Evolutionary conservation across 257 asterid species (phyloP).

Genomic region (Solanum virginianum): DNA sequence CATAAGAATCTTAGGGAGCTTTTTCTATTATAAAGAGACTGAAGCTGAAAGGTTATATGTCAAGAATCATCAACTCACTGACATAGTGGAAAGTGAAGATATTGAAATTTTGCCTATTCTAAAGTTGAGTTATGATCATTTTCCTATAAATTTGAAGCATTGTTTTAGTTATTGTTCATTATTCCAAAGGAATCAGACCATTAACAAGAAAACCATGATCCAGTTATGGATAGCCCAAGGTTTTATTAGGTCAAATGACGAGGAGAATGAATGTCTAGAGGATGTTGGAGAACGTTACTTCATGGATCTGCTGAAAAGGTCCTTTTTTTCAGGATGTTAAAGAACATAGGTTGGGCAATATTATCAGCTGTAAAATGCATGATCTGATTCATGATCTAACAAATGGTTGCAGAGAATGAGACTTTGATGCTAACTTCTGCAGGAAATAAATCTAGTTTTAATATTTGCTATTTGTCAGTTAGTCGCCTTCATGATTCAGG

Average conservation of each 20-base stretch:
- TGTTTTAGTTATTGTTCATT: slow-evolving; percentile 13
- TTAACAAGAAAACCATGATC: neutral
- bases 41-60: slow-evolving; percentile 10
- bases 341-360: neutral
- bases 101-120: slow-evolving; percentile 1
- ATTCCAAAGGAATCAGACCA: neutral
- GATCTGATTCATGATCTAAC: slow-evolving; percentile 16
- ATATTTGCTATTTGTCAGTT: neutral
- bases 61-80: neutral
- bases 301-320: neutral
- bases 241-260: neutral
- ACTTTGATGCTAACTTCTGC: neutral
- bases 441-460: neutral
- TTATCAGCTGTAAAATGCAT: slow-evolving; percentile 13
- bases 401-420: neutral
- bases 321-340: slow-evolving; percentile 5
- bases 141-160: slow-evolving; percentile 1
- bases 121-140: slow-evolving; percentile 4
- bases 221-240: slow-evolving; percentile 13
- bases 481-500: neutral
- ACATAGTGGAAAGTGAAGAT: neutral
- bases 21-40: neutral
- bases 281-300: neutral
- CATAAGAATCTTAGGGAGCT: slow-evolving; percentile 5
- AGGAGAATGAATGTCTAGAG: neutral